Evolutionary conservation across 116 monocot genomes (phyloP).

Genomic region (Phalaenopsis hybrid): DNA sequence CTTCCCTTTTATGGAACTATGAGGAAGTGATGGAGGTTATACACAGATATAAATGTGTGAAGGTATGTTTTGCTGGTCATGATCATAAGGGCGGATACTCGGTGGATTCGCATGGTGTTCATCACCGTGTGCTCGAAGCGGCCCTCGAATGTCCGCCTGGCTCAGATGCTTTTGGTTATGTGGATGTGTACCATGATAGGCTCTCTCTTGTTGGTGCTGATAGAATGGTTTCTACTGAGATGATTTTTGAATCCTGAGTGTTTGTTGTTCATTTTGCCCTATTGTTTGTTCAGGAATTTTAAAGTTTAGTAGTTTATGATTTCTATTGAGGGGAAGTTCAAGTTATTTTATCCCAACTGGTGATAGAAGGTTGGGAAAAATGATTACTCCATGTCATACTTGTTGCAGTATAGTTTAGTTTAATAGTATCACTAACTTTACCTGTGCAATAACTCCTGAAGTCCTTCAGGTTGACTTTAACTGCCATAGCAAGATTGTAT

Average conservation of each 20-base stretch:
- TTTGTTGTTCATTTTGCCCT: not conserved
- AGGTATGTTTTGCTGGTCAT: constrained; percentile 80
- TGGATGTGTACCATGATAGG: constrained; percentile 21
- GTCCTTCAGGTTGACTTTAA: no score
- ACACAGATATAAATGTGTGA: constrained; percentile 64
- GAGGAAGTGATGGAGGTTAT: constrained; percentile 79
- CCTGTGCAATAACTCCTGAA: no score
- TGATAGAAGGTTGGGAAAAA: not conserved
- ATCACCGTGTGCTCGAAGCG: constrained; percentile 80
- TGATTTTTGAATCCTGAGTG: constrained; percentile 34
- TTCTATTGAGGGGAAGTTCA: no score
- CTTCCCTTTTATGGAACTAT: constrained; percentile 85
- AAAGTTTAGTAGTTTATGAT: not conserved
- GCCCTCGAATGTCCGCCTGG: constrained; percentile 80
- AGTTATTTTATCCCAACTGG: not conserved
- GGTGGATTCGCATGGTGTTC: constrained; percentile 62
- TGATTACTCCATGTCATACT: not conserved
- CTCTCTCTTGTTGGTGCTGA: constrained; percentile 18
- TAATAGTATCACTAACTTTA: no score
- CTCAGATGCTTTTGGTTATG: constrained; percentile 52
- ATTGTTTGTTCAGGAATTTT: not conserved
- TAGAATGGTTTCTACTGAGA: constrained; percentile 54
- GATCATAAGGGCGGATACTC: constrained; percentile 74
- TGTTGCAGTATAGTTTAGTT: no score
- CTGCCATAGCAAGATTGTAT: no score